Base-by-base conservation (phyloP, 2,329 filamentous ascomycete genomes). In the Pseudogymnoascus sp. region DNA sequence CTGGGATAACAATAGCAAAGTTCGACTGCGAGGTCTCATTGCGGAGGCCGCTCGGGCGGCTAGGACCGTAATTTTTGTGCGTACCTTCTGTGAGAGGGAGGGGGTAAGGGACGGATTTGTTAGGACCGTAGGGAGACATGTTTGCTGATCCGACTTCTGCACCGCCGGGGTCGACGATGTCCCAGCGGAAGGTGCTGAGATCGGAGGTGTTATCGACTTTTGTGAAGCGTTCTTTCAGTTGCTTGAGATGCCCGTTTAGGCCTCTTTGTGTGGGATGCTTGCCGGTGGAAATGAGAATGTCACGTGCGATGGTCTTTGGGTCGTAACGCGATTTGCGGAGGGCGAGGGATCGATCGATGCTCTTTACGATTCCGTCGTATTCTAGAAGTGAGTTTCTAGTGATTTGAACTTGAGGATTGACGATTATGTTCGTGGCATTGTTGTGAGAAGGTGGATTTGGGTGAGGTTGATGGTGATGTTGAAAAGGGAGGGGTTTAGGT, bases 281-380 rank as follows among this genome's bases (percentile, higher is more conserved):
- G 14, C 84, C 84, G 11, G 83, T 78, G 14, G 84, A 82, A 60
- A 88, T 79, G 10, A 89, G 75, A 5, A 89, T 78, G 70, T 88
- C 85, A 61, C 84, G 76, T 4, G 85, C 86, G 65, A 89, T 86
- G 0, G 84, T 88, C 51, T 79, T 78, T 1, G 81, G 78, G 69
- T 88, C 79, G 69, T 89, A 89, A 14, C 73, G 77, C 5, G 77
- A 77, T 65, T 81, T 81, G 26, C 77, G 64, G 4, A 54, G 18
- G 10, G 40, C 40, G 14, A 57, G 6, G 4, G 61, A 51, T n/a
- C 39, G 62, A 7, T 64, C 40, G 14, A 64, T 63, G 26, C 60
- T 42, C 34, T 64, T 45, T 10, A 64, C 45, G 12, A 62, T 64
- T 21, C 61, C 26, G 37, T 47, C 63, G 34, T 62, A 62, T 61